Conservation (phyloP, 495 filamentous ascomycete species). For the Daldinia caldariorum region DNA sequence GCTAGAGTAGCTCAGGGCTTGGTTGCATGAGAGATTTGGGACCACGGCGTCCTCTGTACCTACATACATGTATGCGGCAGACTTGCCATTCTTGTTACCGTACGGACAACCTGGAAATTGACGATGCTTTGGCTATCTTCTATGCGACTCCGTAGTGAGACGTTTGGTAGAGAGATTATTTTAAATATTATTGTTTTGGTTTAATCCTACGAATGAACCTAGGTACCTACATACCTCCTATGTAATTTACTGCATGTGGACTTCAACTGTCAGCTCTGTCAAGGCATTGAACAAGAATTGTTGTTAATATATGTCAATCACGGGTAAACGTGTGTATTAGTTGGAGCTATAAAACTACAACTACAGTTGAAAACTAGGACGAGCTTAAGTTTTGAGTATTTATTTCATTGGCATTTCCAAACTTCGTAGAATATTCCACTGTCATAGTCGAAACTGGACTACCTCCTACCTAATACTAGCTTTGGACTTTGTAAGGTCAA, state of each 20-base stretch:
- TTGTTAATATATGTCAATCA: neutral
- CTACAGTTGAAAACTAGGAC: too few species aligned
- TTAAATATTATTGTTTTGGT: neutral
- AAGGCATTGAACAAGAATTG: neutral
- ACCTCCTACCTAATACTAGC: too few species aligned
- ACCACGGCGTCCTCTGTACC: conserved; percentile 29
- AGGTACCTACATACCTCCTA: too few species aligned
- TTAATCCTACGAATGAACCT: neutral
- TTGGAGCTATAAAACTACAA: too few species aligned
- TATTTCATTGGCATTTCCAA: too few species aligned
- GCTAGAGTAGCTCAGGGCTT: conserved; percentile 21
- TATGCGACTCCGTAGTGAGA: conserved; percentile 1
- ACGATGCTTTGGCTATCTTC: conserved; percentile 28
- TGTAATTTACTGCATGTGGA: neutral
- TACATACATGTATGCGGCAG: conserved; percentile 38
- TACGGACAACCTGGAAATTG: conserved; percentile 39
- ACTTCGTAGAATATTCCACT: too few species aligned
- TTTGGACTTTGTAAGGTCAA: too few species aligned
- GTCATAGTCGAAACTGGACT: too few species aligned
- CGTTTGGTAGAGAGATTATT: neutral
- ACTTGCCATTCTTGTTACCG: conserved; percentile 31
- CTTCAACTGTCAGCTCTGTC: neutral
- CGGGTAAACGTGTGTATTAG: neutral
- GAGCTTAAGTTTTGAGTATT: too few species aligned
- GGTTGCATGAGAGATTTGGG: conserved; percentile 34